Evolutionary conservation across 345 rosid species (phyloP).

Genomic region (Psidium friedrichsthalianum): DNA sequence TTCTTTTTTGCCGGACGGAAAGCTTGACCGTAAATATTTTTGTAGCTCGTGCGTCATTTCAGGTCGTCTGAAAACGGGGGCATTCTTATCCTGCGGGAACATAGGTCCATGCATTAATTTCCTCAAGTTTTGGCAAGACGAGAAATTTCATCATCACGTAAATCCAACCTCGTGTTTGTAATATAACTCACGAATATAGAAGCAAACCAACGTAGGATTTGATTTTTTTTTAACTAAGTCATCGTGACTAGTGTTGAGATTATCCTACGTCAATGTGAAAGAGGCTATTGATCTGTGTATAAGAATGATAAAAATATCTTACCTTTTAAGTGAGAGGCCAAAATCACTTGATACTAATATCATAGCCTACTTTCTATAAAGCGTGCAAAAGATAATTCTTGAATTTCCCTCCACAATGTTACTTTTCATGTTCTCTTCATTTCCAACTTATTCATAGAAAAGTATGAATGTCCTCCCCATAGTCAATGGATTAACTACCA

Average conservation of each 20-base stretch:
- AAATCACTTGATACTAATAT: no score
- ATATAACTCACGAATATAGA: neutral
- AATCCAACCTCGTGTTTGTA: neutral
- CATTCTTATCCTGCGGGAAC: no score
- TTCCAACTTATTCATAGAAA: neutral
- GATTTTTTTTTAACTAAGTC: neutral
- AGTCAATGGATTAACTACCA: neutral
- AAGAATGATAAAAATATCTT: no score
- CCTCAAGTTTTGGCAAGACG: no score
- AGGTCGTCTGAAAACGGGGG: no score
- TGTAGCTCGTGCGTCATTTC: neutral
- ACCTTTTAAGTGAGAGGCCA: no score
- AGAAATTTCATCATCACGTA: no score
- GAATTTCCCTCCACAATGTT: neutral
- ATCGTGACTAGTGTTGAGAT: no score
- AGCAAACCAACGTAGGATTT: neutral
- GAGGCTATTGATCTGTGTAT: no score
- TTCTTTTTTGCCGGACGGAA: neutral
- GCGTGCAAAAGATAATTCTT: neutral
- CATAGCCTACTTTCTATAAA: no score
- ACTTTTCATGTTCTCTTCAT: neutral
- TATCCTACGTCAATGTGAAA: no score
- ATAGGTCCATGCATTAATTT: no score
- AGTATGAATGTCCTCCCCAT: neutral
- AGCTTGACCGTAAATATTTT: neutral